Conservation (phyloP, 176 grass and related monocot genomes). For the Aegilops speltoides region DNA sequence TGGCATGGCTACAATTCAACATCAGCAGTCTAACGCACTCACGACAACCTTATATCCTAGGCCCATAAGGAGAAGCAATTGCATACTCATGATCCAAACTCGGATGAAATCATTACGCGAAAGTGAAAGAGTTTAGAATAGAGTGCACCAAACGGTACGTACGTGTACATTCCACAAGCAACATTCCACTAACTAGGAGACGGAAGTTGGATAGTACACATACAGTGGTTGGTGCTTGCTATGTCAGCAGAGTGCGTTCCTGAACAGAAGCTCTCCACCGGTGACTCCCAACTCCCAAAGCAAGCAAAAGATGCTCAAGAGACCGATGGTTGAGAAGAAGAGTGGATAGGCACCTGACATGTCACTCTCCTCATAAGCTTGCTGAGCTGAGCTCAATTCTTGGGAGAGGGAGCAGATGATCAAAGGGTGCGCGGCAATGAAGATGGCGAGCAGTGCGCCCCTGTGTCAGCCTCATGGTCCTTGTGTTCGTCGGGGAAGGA, state of each 20-base stretch:
- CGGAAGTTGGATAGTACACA: not conserved
- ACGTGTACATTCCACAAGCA: not conserved
- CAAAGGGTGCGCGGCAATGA: not conserved
- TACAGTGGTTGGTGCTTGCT: not conserved
- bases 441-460: not conserved
- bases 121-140: not conserved
- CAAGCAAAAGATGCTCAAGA: constrained; percentile 17
- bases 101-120: not conserved
- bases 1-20: not conserved
- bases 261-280: not conserved
- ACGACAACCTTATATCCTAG: not conserved
- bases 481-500: not conserved
- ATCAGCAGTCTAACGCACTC: not conserved
- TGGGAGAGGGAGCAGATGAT: not conserved
- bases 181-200: not conserved
- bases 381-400: not conserved
- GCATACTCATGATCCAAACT: not conserved
- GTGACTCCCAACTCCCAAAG: not conserved
- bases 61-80: not conserved
- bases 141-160: not conserved
- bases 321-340: constrained; percentile 13
- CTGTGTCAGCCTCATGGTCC: not conserved
- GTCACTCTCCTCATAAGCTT: constrained; percentile 1
- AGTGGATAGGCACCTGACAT: not conserved
- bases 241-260: not conserved